Conservation (phyloP, 1,139 yeast genomes). For the Casaregolazyma lundiana region DNA sequence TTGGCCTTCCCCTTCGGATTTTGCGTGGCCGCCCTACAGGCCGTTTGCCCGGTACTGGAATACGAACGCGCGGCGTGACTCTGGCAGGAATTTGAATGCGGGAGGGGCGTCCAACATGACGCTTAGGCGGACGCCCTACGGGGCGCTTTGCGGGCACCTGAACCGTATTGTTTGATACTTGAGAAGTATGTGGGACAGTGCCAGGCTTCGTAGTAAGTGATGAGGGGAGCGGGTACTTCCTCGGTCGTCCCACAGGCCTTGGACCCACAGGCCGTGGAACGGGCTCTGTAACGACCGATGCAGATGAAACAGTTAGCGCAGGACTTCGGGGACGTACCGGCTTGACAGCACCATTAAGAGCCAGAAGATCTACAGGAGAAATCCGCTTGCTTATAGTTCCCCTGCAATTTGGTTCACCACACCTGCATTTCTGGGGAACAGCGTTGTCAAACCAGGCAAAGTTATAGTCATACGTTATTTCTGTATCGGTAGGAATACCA, state of each 20-base stretch:
- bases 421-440: conserved; percentile 37
- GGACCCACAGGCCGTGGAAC: neutral
- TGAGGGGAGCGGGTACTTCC: neutral
- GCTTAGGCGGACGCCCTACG: neutral
- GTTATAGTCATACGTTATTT: conserved; percentile 41
- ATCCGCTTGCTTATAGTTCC: conserved; percentile 33
- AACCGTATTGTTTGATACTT: neutral
- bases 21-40: neutral
- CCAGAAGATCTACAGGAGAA: conserved; percentile 3
- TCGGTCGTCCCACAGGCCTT: conserved; percentile 8
- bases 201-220: neutral
- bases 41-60: neutral
- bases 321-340: neutral
- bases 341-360: neutral
- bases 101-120: too few species aligned
- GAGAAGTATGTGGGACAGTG: neutral
- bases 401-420: conserved; percentile 37
- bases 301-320: neutral
- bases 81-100: neutral
- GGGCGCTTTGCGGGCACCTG: neutral
- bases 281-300: neutral
- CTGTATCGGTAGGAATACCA: conserved; percentile 35
- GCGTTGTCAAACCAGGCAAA: conserved; percentile 40
- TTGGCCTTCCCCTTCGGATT: neutral
- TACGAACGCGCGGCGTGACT: neutral